Percentiles rank a stretch among this genome's conserved stretches.
These are phyloP conservation scores for Dryas drummondii DNA, from an alignment of 306 rosid genomes.

Conservation along the genomic window DNA sequence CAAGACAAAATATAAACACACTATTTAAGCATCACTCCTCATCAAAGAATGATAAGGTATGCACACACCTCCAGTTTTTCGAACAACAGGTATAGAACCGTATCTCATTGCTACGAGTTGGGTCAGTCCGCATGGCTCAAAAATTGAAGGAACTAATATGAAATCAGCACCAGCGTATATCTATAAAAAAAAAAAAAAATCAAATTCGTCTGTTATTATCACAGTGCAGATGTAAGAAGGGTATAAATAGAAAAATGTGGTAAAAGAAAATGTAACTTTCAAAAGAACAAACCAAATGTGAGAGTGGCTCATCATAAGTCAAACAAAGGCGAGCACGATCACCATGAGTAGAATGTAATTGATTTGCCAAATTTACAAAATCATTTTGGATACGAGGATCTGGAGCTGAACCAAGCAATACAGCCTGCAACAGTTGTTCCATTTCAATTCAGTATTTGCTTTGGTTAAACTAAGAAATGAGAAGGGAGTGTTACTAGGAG, in stretches of 20 bases:
- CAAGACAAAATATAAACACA: background rate
- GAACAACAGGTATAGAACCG: conserved; percentile 91
- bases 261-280: conserved; percentile 14
- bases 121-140: conserved; percentile 98
- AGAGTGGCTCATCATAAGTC: conserved; percentile 93
- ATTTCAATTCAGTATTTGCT: conserved; percentile 4
- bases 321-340: conserved; percentile 81
- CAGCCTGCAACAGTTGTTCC: conserved; percentile 57
- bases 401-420: conserved; percentile 98
- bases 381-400: conserved; percentile 96
- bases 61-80: conserved; percentile 81
- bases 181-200: conserved; percentile 39
- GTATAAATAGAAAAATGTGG: background rate
- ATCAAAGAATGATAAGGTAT: background rate
- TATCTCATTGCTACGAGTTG: conserved; percentile 99
- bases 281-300: conserved; percentile 71
- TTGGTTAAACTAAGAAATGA: conserved; percentile 8
- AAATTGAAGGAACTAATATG: conserved; percentile 91
- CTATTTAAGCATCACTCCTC: conserved; percentile 1
- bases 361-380: conserved; percentile 72
- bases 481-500: background rate
- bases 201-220: background rate
- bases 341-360: conserved; percentile 55
- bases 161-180: conserved; percentile 96
- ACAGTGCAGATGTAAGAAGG: conserved; percentile 18